A percentile compares a stretch with the other conserved stretches of the same genome.
These are phyloP conservation scores for Brassica juncea DNA, from an alignment of 345 rosid species.

Conservation along the genomic window DNA sequence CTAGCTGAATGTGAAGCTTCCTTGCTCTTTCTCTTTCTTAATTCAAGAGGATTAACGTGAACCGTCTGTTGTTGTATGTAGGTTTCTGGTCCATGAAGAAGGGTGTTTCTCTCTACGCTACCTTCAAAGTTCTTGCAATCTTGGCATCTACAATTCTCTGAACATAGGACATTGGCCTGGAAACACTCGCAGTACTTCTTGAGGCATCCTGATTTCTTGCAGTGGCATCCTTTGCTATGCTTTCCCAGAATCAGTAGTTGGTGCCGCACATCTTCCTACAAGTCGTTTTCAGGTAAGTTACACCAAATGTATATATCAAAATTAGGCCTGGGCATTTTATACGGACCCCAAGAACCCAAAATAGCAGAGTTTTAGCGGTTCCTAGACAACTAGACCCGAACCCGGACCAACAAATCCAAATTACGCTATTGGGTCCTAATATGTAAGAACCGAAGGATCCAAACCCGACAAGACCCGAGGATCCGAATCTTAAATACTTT, in stretches of 20 bases:
- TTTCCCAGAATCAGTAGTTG: constrained; percentile 54
- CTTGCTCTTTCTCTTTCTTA: constrained; percentile 60
- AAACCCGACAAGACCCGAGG: no score
- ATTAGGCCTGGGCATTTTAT: no score
- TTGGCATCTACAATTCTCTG: constrained; percentile 81
- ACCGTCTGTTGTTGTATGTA: constrained; percentile 42
- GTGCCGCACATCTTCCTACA: constrained; percentile 53
- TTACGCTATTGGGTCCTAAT: no score
- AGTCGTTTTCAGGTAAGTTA: neutral
- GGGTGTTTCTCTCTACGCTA: constrained; percentile 60
- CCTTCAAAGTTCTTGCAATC: constrained; percentile 85
- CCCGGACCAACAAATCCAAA: no score
- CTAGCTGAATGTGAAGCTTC: constrained; percentile 24
- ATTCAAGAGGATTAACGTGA: constrained; percentile 18
- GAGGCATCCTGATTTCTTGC: constrained; percentile 89
- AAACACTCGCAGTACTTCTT: constrained; percentile 95
- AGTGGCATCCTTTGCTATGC: constrained; percentile 88
- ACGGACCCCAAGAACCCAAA: no score
- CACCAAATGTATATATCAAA: neutral
- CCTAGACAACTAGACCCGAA: no score
- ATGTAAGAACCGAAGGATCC: no score
- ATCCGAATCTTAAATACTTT: neutral
- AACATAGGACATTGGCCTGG: constrained; percentile 78
- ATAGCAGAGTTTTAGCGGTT: no score
- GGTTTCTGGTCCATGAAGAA: constrained; percentile 49